Conservation (phyloP, 75 land plant genomes). For the Pinus tabuliformis region DNA sequence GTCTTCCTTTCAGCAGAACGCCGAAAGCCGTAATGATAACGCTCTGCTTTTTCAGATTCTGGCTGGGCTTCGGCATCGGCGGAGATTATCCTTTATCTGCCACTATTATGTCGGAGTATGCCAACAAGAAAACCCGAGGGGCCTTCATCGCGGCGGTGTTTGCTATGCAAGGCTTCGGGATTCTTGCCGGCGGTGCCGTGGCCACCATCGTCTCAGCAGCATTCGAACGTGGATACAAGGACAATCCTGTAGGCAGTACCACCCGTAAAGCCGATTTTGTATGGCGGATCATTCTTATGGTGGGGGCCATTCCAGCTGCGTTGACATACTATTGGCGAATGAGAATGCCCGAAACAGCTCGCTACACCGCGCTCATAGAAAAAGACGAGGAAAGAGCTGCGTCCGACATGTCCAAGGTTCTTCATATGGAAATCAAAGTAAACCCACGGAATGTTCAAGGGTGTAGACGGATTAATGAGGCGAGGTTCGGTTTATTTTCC, state of each 20-base stretch:
- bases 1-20: conserved; percentile 40
- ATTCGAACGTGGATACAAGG: conserved; percentile 19
- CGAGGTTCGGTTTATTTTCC: conserved; percentile 22
- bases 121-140: conserved; percentile 45
- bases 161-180: conserved; percentile 61
- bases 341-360: conserved; percentile 61
- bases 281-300: conserved; percentile 39
- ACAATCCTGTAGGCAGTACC: conserved; percentile 15
- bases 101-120: conserved; percentile 55
- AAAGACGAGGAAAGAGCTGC: conserved; percentile 36
- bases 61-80: conserved; percentile 60
- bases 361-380: conserved; percentile 50
- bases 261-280: conserved; percentile 37
- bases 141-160: conserved; percentile 37
- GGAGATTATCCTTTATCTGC: conserved; percentile 54
- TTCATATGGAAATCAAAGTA: conserved; percentile 13
- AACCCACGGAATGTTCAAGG: neutral
- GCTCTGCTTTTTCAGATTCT: conserved; percentile 60
- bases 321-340: conserved; percentile 44
- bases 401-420: conserved; percentile 38
- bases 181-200: conserved; percentile 46
- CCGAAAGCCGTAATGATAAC: conserved; percentile 48
- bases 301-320: conserved; percentile 45
- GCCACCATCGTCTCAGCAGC: conserved; percentile 24
- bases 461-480: neutral